These are phyloP conservation scores for Skeletonema menzelii DNA, from an alignment of 108 stramenopile genomes.

Conservation along the genomic window DNA sequence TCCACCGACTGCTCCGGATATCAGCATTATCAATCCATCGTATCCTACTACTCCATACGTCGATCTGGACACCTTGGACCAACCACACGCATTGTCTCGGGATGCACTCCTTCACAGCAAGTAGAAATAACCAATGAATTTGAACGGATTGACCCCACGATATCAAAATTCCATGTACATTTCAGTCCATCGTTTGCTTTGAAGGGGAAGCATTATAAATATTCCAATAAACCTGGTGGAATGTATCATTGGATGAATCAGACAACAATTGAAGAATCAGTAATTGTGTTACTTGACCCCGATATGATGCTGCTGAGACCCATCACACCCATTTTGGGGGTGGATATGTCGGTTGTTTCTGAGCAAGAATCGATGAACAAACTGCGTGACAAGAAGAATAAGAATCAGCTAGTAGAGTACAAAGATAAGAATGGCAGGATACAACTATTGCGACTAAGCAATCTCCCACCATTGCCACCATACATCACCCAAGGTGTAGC, in stretches of 20 bases:
- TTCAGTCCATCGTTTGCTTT: conserved; percentile 62
- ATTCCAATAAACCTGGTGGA: conserved; percentile 93
- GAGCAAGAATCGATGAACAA: not conserved
- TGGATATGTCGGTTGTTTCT: conserved; percentile 6
- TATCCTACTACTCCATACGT: conserved; percentile 76
- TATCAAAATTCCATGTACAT: conserved; percentile 52
- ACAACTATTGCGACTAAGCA: conserved; percentile 14
- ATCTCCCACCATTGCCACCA: conserved; percentile 22
- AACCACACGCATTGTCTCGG: conserved; percentile 89
- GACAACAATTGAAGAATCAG: conserved; percentile 52
- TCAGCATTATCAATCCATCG: conserved; percentile 93
- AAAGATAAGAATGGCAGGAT: conserved; percentile 17
- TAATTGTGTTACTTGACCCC: conserved; percentile 77
- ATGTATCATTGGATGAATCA: conserved; percentile 79
- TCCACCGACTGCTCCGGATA: conserved; percentile 87
- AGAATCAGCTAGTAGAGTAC: conserved; percentile 12
- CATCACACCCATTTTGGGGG: conserved; percentile 55
- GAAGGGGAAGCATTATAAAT: conserved; percentile 62
- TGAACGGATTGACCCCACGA: conserved; percentile 32
- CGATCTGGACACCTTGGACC: conserved; percentile 73
- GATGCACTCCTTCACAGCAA: conserved; percentile 46
- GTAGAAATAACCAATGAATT: conserved; percentile 15
- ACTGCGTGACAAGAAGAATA: conserved; percentile 6
- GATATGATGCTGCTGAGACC: conserved; percentile 81
- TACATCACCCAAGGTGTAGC: conserved; percentile 17